These are phyloP conservation scores for Mortierella sp. DNA, from an alignment of 371 early-diverging fungal species.

Conservation along the genomic window DNA sequence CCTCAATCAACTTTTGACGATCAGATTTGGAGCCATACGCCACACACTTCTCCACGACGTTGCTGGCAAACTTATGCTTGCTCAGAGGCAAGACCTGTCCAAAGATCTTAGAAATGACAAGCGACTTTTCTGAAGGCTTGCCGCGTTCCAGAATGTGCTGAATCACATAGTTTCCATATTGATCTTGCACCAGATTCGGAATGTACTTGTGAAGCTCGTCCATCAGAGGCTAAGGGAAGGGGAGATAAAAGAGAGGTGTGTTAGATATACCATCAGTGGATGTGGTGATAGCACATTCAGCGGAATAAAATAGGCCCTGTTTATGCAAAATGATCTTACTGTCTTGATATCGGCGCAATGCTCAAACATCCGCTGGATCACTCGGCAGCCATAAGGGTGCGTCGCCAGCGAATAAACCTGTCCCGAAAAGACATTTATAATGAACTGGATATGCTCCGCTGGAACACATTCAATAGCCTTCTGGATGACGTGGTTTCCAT, in stretches of 20 bases:
- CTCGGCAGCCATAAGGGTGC: slow-evolving; percentile 99
- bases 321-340: slow-evolving; percentile 56
- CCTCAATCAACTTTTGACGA: slow-evolving; percentile 82
- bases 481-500: slow-evolving; percentile 99
- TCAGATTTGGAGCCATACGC: slow-evolving; percentile 59
- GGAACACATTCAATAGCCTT: slow-evolving; percentile 99
- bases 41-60: slow-evolving; percentile 80
- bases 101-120: slow-evolving; percentile 90
- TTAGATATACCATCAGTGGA: too few relatives aligned
- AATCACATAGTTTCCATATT: slow-evolving; percentile 99
- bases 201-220: slow-evolving; percentile 95
- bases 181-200: slow-evolving; percentile 95
- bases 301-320: too few relatives aligned
- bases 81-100: slow-evolving; percentile 90
- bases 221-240: slow-evolving; percentile 75
- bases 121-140: slow-evolving; percentile 82
- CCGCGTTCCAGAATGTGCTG: slow-evolving; percentile 99
- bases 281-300: too few relatives aligned
- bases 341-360: slow-evolving; percentile 93
- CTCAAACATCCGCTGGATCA: slow-evolving; percentile 99
- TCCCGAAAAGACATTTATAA: slow-evolving; percentile 97
- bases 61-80: slow-evolving; percentile 99
- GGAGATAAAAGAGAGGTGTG: background rate
- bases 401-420: slow-evolving; percentile 97
- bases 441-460: slow-evolving; percentile 92